A percentile compares a stretch with the other conserved stretches of the same genome.
Conservation (phyloP, 1,139 yeast species). For the Yamadazyma atlantica region DNA sequence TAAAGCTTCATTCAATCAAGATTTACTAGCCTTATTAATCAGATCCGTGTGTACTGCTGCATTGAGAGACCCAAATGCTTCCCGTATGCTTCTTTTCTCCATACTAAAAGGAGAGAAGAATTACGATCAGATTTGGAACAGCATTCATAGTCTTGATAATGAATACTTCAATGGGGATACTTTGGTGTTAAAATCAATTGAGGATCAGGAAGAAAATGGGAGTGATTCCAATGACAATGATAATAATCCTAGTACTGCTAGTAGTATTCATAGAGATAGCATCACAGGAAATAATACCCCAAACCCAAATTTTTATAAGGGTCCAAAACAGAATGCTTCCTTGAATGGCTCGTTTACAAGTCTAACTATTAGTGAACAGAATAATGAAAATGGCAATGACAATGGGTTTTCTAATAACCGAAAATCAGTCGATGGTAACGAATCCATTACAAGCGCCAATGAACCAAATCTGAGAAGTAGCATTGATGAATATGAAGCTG, state of each 20-base stretch:
- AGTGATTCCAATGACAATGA: constrained; percentile 9
- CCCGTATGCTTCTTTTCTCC: constrained; percentile 54
- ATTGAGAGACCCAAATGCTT: constrained; percentile 47
- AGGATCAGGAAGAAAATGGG: constrained; percentile 18
- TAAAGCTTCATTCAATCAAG: constrained; percentile 50
- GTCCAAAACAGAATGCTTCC: constrained; percentile 5
- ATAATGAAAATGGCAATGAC: neutral
- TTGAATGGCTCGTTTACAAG: constrained; percentile 6
- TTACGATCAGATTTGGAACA: constrained; percentile 34
- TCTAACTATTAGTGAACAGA: constrained; percentile 6
- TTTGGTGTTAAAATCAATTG: constrained; percentile 16
- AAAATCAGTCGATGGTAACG: constrained; percentile 2
- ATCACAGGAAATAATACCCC: constrained; percentile 1
- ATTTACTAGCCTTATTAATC: constrained; percentile 56
- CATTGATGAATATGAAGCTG: constrained; percentile 12
- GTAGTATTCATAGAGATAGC: neutral
- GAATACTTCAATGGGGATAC: constrained; percentile 27
- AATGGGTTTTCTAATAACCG: neutral
- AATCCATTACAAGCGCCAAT: constrained; percentile 4
- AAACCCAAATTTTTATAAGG: neutral
- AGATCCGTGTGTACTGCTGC: constrained; percentile 55
- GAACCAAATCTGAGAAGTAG: neutral
- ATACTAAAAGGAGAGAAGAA: constrained; percentile 48
- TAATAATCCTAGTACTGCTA: neutral
- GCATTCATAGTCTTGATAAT: constrained; percentile 28